Evolutionary conservation across 2,329 filamentous ascomycete genomes (phyloP).

Genomic region (Colletotrichum musicola): DNA sequence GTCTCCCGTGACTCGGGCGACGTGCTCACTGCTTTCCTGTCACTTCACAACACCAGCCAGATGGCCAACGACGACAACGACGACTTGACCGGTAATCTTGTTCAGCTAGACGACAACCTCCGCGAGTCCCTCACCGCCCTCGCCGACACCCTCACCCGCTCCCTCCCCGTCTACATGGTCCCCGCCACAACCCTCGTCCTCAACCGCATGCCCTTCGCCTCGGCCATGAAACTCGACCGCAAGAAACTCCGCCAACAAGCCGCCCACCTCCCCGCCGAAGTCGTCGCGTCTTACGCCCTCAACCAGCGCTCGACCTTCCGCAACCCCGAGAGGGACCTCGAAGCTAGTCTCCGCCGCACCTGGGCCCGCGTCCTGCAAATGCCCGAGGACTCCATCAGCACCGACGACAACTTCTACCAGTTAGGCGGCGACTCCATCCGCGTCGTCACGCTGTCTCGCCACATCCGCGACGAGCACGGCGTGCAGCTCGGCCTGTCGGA

Average conservation of each 20-base stretch:
- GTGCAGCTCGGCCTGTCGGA: slow-evolving; percentile 39
- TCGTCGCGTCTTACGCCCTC: not conserved
- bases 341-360: slow-evolving; percentile 13
- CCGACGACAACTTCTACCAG: slow-evolving; percentile 41
- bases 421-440: slow-evolving; percentile 42
- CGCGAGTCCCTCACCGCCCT: not conserved
- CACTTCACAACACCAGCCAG: not conserved
- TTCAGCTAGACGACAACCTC: not conserved
- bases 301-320: slow-evolving; percentile 1
- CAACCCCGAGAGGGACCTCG: not conserved
- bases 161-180: slow-evolving; percentile 12
- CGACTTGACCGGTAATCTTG: not conserved
- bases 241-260: slow-evolving; percentile 13
- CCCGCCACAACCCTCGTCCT: slow-evolving; percentile 7
- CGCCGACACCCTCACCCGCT: not conserved
- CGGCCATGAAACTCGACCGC: slow-evolving; percentile 7
- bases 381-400: slow-evolving; percentile 30
- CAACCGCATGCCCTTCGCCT: slow-evolving; percentile 16
- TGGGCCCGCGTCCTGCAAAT: slow-evolving; percentile 36
- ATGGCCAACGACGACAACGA: not conserved
- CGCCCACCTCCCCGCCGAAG: not conserved
- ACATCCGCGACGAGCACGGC: slow-evolving; percentile 32
- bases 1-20: slow-evolving; percentile 6
- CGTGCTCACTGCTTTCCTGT: slow-evolving; percentile 6
- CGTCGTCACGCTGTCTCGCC: slow-evolving; percentile 39